Evolutionary conservation across 176 grass and related monocot genomes (phyloP), one percentile per base, ranked within the genome.

Genomic region (Olyra latifolia): DNA sequence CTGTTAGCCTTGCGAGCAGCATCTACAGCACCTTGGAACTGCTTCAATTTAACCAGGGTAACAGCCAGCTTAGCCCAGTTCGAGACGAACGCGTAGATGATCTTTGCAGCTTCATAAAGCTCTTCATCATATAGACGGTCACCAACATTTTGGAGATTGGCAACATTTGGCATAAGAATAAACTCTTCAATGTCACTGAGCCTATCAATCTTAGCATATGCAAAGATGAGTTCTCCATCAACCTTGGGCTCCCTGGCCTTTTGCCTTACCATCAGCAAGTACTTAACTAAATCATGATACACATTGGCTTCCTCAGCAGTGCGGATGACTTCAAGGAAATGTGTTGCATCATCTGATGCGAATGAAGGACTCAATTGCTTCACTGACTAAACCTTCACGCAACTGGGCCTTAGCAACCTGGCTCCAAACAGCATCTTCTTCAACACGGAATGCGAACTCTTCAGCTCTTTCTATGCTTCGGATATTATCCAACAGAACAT

Each of bases 151-250:
- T 94, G 95, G 43, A 98, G 90, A 85, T 94, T 91, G 59, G 95
- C 95, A 89, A 98, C 92, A 93, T 95, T 98, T 85, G 92, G 92
- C 95, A 95, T 95, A 54, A 95, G 92, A 66, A 98, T 98, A 68
- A 98, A 93, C 45, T 98, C 92, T 75, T 98, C 95, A 67, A 98
- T 98, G 50, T 98, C 95, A 80, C 92, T 87, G 22, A 95, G 83
- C 7, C 84, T 84, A 76, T 95, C 90, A 61, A 87, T 95, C 88
- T 98, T 98, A 30, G 95, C 95, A 81, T 98, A 98, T 48, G 95
- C 95, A 81, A 92, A 98, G 87, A 94, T 98, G 73, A 95, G 88
- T 80, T 95, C 95, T 42, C 92, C 91, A 71, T 94, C 90, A 1
- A 94, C 95, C 76, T 92, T 93, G 42, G 95, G 80, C 8, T 98